phyloP scores from a whole-genome alignment of 2,329 filamentous ascomycete species.

The Clonostachys chloroleuca region DNA sequence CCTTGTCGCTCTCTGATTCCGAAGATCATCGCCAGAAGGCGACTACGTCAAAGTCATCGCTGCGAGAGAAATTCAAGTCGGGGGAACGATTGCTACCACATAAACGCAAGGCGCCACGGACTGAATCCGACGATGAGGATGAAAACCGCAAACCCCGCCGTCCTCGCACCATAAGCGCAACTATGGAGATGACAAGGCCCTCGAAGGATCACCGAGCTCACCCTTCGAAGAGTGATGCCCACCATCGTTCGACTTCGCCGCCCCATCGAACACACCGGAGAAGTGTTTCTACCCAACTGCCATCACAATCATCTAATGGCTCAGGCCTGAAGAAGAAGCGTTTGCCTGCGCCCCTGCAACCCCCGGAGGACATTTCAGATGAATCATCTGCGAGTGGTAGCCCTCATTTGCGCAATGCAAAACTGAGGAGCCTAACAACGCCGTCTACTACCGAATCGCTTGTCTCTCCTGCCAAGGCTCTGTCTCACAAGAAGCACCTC shows the following conservation, averaged over 20 bases:
- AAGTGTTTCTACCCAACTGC: conserved; percentile 60
- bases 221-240: conserved; percentile 22
- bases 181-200: conserved; percentile 24
- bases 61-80: conserved; percentile 42
- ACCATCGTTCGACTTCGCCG: conserved; percentile 53
- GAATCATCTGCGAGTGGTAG: conserved; percentile 59
- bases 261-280: conserved; percentile 54
- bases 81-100: conserved; percentile 40
- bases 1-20: conserved; percentile 50
- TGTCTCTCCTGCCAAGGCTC: conserved; percentile 64
- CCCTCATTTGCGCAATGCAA: conserved; percentile 54
- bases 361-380: conserved; percentile 64
- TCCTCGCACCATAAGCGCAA: conserved; percentile 42
- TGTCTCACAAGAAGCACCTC: conserved; percentile 66
- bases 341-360: conserved; percentile 54
- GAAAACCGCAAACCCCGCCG: conserved; percentile 50
- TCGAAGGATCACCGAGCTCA: conserved; percentile 24
- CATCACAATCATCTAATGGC: conserved; percentile 49
- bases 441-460: conserved; percentile 53
- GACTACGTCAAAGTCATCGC: conserved; percentile 32
- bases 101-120: conserved; percentile 49
- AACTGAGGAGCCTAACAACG: conserved; percentile 50
- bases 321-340: conserved; percentile 57
- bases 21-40: conserved; percentile 29
- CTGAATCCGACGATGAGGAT: conserved; percentile 53